A percentile compares a stretch with the other conserved stretches of the same genome.
These are phyloP conservation scores for Infundibulicybe gibba DNA, from an alignment of 768 basidiomycete genomes.

Conservation along the genomic window DNA sequence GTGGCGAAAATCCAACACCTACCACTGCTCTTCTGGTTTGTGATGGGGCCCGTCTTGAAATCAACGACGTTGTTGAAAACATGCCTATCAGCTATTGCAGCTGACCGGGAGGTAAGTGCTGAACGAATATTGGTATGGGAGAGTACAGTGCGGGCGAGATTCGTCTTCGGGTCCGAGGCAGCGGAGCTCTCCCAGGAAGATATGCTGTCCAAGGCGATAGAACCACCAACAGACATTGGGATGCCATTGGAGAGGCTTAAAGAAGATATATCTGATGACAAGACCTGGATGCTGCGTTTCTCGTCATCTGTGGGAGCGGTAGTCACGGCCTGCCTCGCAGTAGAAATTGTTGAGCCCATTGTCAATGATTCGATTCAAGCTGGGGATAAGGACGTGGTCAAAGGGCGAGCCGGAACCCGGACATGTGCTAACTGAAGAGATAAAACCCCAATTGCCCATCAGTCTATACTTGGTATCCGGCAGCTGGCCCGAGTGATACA, in stretches of 20 bases:
- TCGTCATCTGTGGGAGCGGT: constrained; percentile 13
- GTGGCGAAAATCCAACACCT: constrained; percentile 97
- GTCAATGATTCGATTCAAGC: no score
- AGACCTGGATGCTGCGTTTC: constrained; percentile 16
- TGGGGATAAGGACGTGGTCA: no score
- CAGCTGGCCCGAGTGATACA: no score
- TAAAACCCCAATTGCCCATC: no score
- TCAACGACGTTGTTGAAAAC: constrained; percentile 82
- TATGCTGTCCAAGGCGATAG: constrained; percentile 55
- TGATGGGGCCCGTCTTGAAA: constrained; percentile 80
- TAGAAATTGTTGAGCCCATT: not conserved
- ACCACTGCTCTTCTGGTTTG: constrained; percentile 84
- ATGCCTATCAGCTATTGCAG: constrained; percentile 61
- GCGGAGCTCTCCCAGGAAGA: constrained; percentile 65
- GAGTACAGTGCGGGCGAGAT: constrained; percentile 75
- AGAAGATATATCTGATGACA: constrained; percentile 22
- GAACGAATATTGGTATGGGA: constrained; percentile 63
- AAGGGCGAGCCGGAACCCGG: no score
- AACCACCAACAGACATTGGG: constrained; percentile 55
- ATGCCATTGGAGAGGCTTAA: constrained; percentile 20
- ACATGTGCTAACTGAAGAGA: no score
- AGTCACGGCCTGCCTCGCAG: not conserved
- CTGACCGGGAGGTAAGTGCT: constrained; percentile 60
- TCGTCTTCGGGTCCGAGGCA: constrained; percentile 52
- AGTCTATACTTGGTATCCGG: no score